Evolutionary conservation across 2,329 filamentous ascomycete genomes (phyloP).

Genomic region (Nemania sp.): DNA sequence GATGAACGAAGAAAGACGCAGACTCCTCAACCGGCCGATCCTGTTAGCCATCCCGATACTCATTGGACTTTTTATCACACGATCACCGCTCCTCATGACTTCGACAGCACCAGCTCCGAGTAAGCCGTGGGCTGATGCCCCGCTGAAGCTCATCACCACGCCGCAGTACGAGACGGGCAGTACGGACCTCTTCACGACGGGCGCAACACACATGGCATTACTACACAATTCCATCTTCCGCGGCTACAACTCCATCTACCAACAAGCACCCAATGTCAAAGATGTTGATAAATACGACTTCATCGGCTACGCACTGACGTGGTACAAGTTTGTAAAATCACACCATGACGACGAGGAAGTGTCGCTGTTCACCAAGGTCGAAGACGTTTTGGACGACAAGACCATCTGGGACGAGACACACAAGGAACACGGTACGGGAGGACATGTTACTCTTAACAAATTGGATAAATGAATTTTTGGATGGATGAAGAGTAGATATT

Average conservation of each 20-base stretch:
- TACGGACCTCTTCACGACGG: constrained; percentile 69
- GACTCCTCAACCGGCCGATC: constrained; percentile 48
- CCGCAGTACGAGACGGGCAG: constrained; percentile 65
- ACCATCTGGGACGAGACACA: constrained; percentile 64
- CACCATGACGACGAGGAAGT: constrained; percentile 72
- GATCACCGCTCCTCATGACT: constrained; percentile 57
- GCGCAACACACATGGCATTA: constrained; percentile 71
- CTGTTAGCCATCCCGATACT: constrained; percentile 51
- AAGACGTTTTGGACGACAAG: constrained; percentile 63
- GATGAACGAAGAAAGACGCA: constrained; percentile 41
- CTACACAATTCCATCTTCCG: constrained; percentile 73
- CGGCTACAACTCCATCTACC: constrained; percentile 73
- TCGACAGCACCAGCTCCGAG: constrained; percentile 46
- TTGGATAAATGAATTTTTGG: background rate
- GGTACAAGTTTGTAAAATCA: constrained; percentile 69
- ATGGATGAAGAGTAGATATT: background rate
- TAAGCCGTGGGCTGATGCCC: constrained; percentile 65
- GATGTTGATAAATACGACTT: constrained; percentile 67
- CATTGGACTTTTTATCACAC: constrained; percentile 53
- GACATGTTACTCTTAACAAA: too few relatives aligned
- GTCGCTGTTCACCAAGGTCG: constrained; percentile 66
- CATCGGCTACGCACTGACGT: constrained; percentile 67
- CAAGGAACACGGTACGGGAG: constrained; percentile 64
- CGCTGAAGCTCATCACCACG: constrained; percentile 66
- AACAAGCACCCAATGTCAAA: constrained; percentile 66